These are phyloP conservation scores for Candida ipomoeae DNA, from an alignment of 805 yeast genomes.

Conservation along the genomic window DNA sequence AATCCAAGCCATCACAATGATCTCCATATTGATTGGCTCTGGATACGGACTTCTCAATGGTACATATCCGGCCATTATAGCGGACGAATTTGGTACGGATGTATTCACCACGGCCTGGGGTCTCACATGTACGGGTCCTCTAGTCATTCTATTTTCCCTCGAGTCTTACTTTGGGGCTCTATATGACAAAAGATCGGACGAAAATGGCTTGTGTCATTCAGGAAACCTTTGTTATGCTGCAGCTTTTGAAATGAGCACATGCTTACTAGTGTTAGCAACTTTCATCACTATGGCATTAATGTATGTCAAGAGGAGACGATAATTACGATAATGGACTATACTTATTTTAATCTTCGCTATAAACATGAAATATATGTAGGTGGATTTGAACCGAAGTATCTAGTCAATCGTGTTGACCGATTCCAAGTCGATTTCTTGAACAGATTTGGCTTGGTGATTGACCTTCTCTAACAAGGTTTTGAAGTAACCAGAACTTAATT, in stretches of 20 bases:
- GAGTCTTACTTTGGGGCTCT: slow-evolving; percentile 54
- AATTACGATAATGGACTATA: background rate
- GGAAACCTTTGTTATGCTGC: slow-evolving; percentile 38
- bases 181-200: slow-evolving; percentile 44
- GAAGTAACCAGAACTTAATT: slow-evolving; percentile 54
- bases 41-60: slow-evolving; percentile 73
- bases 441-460: slow-evolving; percentile 36
- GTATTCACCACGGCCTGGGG: slow-evolving; percentile 78
- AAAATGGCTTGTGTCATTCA: slow-evolving; percentile 35
- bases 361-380: slow-evolving; percentile 24
- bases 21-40: slow-evolving; percentile 57
- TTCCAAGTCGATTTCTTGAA: slow-evolving; percentile 44
- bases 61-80: slow-evolving; percentile 69
- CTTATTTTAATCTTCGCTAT: slow-evolving; percentile 18
- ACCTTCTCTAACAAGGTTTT: slow-evolving; percentile 44
- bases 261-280: slow-evolving; percentile 25
- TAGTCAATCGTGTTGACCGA: slow-evolving; percentile 38
- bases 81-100: slow-evolving; percentile 65
- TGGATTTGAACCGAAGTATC: slow-evolving; percentile 10
- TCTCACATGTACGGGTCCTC: slow-evolving; percentile 65
- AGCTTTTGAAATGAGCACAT: slow-evolving; percentile 32
- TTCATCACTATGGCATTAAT: slow-evolving; percentile 23
- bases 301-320: slow-evolving; percentile 21
- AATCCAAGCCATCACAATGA: slow-evolving; percentile 20
- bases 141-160: slow-evolving; percentile 49